These are phyloP conservation scores for Balakata baccata DNA, from an alignment of 345 rosid genomes.

Conservation along the genomic window DNA sequence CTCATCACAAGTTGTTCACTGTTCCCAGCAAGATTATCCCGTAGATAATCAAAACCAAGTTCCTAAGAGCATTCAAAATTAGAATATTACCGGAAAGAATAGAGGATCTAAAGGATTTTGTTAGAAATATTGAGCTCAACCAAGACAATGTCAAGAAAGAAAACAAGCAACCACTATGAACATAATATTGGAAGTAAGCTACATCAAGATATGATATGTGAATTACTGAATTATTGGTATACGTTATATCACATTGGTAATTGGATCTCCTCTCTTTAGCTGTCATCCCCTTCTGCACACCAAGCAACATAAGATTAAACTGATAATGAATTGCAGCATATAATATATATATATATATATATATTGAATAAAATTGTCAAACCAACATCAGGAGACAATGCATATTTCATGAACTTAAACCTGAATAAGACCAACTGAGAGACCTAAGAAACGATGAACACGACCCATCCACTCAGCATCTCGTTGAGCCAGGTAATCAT, in stretches of 20 bases:
- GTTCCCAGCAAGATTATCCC: constrained; percentile 84
- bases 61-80: constrained; percentile 51
- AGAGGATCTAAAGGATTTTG: constrained; percentile 7
- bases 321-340: constrained; percentile 6
- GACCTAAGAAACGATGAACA: constrained; percentile 86
- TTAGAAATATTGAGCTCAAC: constrained; percentile 10
- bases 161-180: constrained; percentile 3
- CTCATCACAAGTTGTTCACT: constrained; percentile 89
- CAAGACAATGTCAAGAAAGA: constrained; percentile 2
- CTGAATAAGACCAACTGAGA: constrained; percentile 96
- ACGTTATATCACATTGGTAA: constrained; percentile 85
- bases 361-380: not conserved
- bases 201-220: constrained; percentile 22
- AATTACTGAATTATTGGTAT: constrained; percentile 86
- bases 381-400: not conserved
- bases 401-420: constrained; percentile 28
- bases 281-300: constrained; percentile 72
- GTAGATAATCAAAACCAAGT: constrained; percentile 97
- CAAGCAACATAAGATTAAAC: constrained; percentile 20
- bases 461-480: constrained; percentile 99
- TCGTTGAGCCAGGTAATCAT: constrained; percentile 93
- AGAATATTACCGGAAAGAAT: constrained; percentile 15
- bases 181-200: not conserved
- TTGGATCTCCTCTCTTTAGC: constrained; percentile 72
- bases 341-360: too few species aligned